These are phyloP conservation scores for Suhomyces panamericanus DNA, from an alignment of 1,139 yeast species.

Conservation along the genomic window DNA sequence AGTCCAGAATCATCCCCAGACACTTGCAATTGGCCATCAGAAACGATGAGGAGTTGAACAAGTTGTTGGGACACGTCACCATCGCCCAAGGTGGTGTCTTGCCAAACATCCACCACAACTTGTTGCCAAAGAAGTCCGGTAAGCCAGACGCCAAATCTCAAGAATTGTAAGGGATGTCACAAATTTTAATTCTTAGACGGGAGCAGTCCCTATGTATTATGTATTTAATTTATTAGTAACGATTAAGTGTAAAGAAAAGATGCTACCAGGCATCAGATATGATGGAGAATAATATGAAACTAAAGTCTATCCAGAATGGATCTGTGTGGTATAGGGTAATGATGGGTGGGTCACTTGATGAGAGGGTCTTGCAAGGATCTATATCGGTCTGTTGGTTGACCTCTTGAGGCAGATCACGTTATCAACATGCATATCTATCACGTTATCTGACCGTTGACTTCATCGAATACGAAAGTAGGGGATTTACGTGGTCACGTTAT, in stretches of 20 bases:
- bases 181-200: conserved; percentile 8
- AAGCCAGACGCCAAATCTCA: conserved; percentile 20
- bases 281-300: too few relatives aligned
- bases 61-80: conserved; percentile 54
- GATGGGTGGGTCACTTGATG: too few relatives aligned
- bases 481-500: too few relatives aligned
- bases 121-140: conserved; percentile 24
- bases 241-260: background rate
- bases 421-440: too few relatives aligned
- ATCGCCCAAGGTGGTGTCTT: conserved; percentile 29
- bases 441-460: too few relatives aligned
- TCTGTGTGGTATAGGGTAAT: too few relatives aligned
- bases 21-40: conserved; percentile 97
- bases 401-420: too few relatives aligned
- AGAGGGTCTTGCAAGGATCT: too few relatives aligned
- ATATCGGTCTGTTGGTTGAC: too few relatives aligned
- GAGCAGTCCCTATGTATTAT: conserved; percentile 12
- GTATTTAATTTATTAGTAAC: conserved; percentile 5
- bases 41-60: conserved; percentile 96
- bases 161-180: conserved; percentile 17
- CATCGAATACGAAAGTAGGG: too few relatives aligned
- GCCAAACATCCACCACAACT: conserved; percentile 26
- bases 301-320: too few relatives aligned
- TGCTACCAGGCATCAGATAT: too few relatives aligned
- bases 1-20: conserved; percentile 98